phyloP scores from a whole-genome alignment of 805 yeast species.

The Metschnikowia santaceciliae region DNA sequence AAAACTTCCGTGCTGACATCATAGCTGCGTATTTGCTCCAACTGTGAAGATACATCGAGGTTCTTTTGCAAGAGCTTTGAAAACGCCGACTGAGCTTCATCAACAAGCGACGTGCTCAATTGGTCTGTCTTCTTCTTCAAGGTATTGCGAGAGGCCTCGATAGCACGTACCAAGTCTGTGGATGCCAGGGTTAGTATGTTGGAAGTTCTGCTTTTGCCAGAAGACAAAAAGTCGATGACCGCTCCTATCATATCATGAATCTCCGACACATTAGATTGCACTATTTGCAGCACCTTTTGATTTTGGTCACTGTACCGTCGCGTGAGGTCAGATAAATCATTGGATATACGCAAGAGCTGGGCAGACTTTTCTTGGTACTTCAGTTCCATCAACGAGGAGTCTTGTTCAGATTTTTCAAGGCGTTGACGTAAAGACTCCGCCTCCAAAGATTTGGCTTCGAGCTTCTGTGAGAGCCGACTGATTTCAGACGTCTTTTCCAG shows the following conservation, averaged over 20 bases:
- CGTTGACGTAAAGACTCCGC: not conserved
- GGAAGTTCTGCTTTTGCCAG: not conserved
- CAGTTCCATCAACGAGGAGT: not conserved
- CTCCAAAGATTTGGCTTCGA: not conserved
- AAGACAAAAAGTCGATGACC: not conserved
- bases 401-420: not conserved
- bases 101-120: not conserved
- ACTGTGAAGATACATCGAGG: not conserved
- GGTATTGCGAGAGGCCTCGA: not conserved
- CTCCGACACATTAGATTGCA: constrained; percentile 1
- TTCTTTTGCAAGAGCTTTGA: not conserved
- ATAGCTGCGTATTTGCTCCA: not conserved
- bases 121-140: not conserved
- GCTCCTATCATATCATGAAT: not conserved
- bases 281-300: not conserved
- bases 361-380: not conserved
- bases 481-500: constrained; percentile 11
- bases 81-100: not conserved
- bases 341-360: not conserved
- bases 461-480: not conserved
- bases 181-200: not conserved
- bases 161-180: not conserved
- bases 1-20: not conserved
- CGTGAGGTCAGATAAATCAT: not conserved
- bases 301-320: not conserved